Percentiles rank a stretch among this genome's conserved stretches.
Evolutionary conservation across 768 basidiomycete species (phyloP).

Genomic region (Panaeolus cyanescens): DNA sequence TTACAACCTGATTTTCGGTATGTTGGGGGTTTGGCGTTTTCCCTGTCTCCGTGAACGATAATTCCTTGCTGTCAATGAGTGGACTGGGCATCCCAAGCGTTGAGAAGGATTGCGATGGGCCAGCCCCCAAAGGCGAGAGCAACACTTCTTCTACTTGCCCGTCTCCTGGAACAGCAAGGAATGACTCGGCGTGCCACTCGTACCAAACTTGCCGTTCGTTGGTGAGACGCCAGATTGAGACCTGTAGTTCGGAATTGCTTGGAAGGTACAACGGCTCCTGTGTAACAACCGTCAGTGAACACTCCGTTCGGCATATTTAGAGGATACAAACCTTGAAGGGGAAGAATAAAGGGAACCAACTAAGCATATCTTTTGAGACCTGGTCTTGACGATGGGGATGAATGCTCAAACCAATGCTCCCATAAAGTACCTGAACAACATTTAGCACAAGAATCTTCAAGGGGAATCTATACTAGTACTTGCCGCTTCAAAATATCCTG

Average conservation of each 20-base stretch:
- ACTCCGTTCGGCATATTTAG: neutral
- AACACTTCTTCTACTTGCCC: neutral
- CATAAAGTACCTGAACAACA: conserved; percentile 63
- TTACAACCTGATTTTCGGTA: conserved; percentile 54
- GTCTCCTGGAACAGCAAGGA: conserved; percentile 61
- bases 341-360: conserved; percentile 98
- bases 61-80: conserved; percentile 60
- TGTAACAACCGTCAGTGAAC: conserved; percentile 3
- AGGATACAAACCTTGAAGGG: conserved; percentile 75
- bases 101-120: conserved; percentile 21
- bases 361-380: conserved; percentile 95
- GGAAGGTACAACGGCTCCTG: conserved; percentile 95
- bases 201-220: conserved; percentile 94
- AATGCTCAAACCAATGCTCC: conserved; percentile 88
- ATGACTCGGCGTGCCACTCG: conserved; percentile 97
- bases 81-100: conserved; percentile 57
- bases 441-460: neutral
- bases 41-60: neutral
- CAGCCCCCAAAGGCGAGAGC: conserved; percentile 3
- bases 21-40: neutral
- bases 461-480: conserved; percentile 11
- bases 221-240: conserved; percentile 93
- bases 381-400: conserved; percentile 87
- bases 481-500: conserved; percentile 94
- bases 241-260: conserved; percentile 87